These are phyloP conservation scores for Massarina eburnea DNA, from an alignment of 2,329 filamentous ascomycete genomes.

Conservation along the genomic window DNA sequence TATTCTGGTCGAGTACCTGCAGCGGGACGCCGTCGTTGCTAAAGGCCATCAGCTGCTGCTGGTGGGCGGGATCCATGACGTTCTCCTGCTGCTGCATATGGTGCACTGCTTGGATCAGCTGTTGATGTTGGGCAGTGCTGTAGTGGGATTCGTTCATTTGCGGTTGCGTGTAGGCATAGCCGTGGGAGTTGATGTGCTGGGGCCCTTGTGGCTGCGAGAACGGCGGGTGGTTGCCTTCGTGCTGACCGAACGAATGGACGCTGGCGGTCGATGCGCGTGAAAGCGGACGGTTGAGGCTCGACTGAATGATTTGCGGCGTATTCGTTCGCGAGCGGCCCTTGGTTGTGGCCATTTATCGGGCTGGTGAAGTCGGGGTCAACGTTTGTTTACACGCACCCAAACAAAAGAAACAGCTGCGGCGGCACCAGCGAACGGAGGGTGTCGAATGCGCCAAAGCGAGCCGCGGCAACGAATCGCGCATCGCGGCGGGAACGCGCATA, in stretches of 20 bases:
- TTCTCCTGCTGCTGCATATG: conserved; percentile 40
- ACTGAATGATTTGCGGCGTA: not conserved
- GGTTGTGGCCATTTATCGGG: conserved; percentile 37
- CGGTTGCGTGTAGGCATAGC: not conserved
- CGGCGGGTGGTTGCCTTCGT: conserved; percentile 25
- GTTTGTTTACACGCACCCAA: conserved; percentile 39
- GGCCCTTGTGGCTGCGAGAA: conserved; percentile 17
- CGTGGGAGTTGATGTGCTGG: conserved; percentile 15
- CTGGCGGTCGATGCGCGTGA: conserved; percentile 55
- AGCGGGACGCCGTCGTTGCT: conserved; percentile 19
- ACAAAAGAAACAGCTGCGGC: conserved; percentile 27
- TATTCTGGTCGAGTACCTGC: conserved; percentile 29
- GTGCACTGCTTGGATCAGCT: conserved; percentile 39
- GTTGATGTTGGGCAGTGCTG: conserved; percentile 28
- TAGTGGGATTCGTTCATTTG: not conserved
- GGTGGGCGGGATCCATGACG: conserved; percentile 37
- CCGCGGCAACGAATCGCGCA: not conserved
- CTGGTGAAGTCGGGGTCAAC: conserved; percentile 1
- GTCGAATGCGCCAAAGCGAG: not conserved
- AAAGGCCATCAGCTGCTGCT: conserved; percentile 38
- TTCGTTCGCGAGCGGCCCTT: conserved; percentile 47
- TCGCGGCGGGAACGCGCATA: not conserved
- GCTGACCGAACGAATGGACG: conserved; percentile 44
- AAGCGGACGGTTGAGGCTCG: conserved; percentile 42
- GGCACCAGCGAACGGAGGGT: conserved; percentile 3